phyloP scores from a whole-genome alignment of 2,329 filamentous ascomycete species.

The Arachnopeziza araneosa region DNA sequence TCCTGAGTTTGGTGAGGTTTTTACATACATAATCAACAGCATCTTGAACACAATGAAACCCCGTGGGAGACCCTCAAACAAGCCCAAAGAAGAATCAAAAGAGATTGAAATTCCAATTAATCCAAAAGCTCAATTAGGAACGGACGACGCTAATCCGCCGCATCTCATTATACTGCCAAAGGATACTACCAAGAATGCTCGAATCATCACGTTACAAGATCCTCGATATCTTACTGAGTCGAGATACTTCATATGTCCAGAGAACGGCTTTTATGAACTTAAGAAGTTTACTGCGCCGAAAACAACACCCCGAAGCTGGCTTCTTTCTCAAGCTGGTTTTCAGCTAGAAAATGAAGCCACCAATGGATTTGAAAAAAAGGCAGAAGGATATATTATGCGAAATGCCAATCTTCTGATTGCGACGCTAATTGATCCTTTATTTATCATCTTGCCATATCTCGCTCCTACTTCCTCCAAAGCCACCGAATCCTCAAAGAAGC shows the following conservation, averaged over 20 bases:
- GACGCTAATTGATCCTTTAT: constrained; percentile 77
- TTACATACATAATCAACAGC: neutral
- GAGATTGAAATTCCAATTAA: constrained; percentile 22
- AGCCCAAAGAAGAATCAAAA: constrained; percentile 10
- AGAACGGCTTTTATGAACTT: constrained; percentile 60
- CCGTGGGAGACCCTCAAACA: constrained; percentile 16
- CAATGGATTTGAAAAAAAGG: neutral
- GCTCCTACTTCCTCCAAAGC: constrained; percentile 38
- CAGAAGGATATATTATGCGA: constrained; percentile 52
- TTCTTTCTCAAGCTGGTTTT: constrained; percentile 36
- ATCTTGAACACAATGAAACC: constrained; percentile 22
- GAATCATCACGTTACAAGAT: constrained; percentile 55
- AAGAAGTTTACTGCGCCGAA: constrained; percentile 50
- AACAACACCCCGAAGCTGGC: constrained; percentile 54
- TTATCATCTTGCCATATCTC: constrained; percentile 73
- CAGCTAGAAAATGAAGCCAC: neutral
- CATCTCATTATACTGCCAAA: constrained; percentile 57
- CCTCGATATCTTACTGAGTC: constrained; percentile 49
- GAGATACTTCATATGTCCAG: constrained; percentile 57
- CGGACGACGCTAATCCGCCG: constrained; percentile 38
- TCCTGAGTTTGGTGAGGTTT: neutral
- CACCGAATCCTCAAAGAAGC: constrained; percentile 47
- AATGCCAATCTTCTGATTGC: constrained; percentile 74
- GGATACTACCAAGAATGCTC: constrained; percentile 46
- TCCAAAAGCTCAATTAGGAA: constrained; percentile 26